phyloP scores from a whole-genome alignment of 345 rosid genomes.

The Pistacia vera region DNA sequence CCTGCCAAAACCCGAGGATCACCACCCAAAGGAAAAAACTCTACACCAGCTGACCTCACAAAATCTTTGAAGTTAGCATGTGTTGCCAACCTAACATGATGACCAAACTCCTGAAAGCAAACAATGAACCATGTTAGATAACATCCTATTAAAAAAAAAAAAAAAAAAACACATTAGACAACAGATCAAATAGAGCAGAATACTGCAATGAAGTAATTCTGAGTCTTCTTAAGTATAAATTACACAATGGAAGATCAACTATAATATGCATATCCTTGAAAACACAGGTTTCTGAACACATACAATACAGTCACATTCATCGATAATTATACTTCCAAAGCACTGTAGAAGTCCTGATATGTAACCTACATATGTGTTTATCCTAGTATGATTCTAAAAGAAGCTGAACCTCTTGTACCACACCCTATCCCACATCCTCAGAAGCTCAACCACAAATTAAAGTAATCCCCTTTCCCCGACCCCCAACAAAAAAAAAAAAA shows the following conservation, averaged over 20 bases:
- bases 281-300: not conserved
- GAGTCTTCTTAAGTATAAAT: not conserved
- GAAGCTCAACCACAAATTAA: not conserved
- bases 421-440: not conserved
- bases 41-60: constrained; percentile 84
- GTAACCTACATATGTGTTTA: constrained; percentile 1
- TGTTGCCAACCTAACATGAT: constrained; percentile 92
- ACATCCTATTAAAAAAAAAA: not conserved
- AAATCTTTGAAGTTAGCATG: constrained; percentile 83
- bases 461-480: not conserved
- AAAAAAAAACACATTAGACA: not conserved
- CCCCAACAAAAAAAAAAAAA: not conserved
- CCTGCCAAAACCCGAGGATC: constrained; percentile 95
- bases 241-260: not conserved
- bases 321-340: not conserved
- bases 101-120: constrained; percentile 85
- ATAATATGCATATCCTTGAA: not conserved
- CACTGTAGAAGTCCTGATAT: not conserved
- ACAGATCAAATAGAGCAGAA: not conserved
- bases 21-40: constrained; percentile 92
- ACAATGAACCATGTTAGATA: not conserved
- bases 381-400: not conserved
- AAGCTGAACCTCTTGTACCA: constrained; percentile 5
- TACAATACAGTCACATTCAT: not conserved
- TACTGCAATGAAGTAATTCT: not conserved